Base-by-base conservation (phyloP, 495 filamentous ascomycete species). In the Emericellopsis terricola region DNA sequence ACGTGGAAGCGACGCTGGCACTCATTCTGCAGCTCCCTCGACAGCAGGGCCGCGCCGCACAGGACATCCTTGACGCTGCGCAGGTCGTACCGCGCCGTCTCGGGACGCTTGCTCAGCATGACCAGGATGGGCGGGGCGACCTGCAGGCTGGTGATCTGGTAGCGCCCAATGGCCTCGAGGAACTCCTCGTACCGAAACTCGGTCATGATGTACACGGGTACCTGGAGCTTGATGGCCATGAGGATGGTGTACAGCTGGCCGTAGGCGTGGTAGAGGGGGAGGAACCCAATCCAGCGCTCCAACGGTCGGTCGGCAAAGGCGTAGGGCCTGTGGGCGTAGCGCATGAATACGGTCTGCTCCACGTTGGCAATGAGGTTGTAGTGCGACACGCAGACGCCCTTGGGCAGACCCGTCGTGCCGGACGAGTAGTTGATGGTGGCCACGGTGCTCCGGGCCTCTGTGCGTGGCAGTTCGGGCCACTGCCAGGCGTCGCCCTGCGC, bases 351-450 rank as follows among this genome's bases (percentile, higher is more conserved):
- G 7, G 68, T 59, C 37, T 78, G 64, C 33, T 55, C 38, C 23
- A 68, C 65, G 48, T 89, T 84, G 31, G 78, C 60, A 15, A 80
- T 60, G 43, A 84, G 78, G 40, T 80, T 76, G 24, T 57, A 52
- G 51, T 91, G 82, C 10, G 73, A 67, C 40, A 89, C 73, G 50
- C 79, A 74, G 16, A 87, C 83, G 15, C 83, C 83, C 48, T 91
- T 92, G 10, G 83, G 78, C 4, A 81, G 59, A 3, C 83, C 83
- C 0, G 82, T 91, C 6, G 83, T 92, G 2, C 83, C 83, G 32
- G 64, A 70, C 35, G 64, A 72, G 52, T 84, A 84, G 43, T 83
- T 83, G 34, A 86, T 60, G 29, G 57, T 62, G 41, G 60, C 61
- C 5, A 53, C 45, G 6, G 55, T 53, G 28, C 35, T 34, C 6